These are phyloP conservation scores for Silene noctiflora DNA, from an alignment of 179 eudicot genomes.

Conservation along the genomic window DNA sequence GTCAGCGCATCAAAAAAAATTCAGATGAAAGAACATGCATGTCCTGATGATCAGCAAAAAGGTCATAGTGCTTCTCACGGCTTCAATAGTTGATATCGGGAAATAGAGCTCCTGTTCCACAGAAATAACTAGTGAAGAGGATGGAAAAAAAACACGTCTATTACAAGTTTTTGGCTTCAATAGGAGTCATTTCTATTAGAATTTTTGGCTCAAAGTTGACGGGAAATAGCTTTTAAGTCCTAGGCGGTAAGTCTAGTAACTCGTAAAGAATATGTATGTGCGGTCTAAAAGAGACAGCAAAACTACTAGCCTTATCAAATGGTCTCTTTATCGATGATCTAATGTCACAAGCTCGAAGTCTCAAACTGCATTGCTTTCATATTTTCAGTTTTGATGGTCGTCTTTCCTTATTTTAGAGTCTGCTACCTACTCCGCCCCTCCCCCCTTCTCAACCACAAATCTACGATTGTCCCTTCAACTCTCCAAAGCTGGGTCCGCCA, in stretches of 20 bases:
- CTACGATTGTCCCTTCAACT: too few species aligned
- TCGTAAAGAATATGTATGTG: background rate
- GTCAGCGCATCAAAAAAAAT: background rate
- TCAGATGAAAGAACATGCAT: background rate
- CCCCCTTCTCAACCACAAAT: too few species aligned
- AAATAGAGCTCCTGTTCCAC: background rate
- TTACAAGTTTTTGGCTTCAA: too few species aligned
- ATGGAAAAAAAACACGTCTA: background rate
- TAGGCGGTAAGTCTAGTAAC: background rate
- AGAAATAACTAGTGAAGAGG: background rate
- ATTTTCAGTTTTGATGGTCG: too few species aligned
- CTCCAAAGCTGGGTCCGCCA: too few species aligned
- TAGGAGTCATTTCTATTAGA: background rate
- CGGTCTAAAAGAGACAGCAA: background rate
- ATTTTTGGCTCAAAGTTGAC: background rate
- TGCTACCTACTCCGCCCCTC: too few species aligned
- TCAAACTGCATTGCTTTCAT: too few species aligned
- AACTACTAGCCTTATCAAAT: too few species aligned
- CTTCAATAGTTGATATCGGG: background rate
- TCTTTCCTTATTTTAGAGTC: too few species aligned
- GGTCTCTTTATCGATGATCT: too few species aligned
- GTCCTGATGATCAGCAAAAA: background rate
- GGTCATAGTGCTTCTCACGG: background rate
- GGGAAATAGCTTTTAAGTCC: background rate
- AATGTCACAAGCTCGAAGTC: too few species aligned